These are phyloP conservation scores for Penicillium antarcticum DNA, from an alignment of 495 filamentous ascomycete species.

Conservation along the genomic window DNA sequence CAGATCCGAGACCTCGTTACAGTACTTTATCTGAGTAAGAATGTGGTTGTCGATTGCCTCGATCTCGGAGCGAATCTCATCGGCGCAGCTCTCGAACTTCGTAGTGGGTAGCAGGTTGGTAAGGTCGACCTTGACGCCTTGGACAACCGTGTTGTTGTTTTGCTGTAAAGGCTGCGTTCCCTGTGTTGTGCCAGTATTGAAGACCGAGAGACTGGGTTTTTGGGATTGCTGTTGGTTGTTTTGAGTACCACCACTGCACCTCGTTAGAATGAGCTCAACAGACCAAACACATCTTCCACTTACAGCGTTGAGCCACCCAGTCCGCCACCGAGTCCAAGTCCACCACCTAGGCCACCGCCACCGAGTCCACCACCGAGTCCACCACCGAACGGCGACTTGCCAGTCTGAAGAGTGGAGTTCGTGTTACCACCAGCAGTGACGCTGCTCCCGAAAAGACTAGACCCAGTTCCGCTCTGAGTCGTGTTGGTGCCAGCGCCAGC, in stretches of 20 bases:
- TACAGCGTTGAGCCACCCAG: background rate
- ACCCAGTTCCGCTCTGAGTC: constrained; percentile 23
- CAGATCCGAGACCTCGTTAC: constrained; percentile 41
- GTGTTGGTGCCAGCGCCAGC: constrained; percentile 34
- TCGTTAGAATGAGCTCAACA: constrained; percentile 13
- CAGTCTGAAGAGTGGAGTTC: too few relatives aligned
- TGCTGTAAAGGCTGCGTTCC: constrained; percentile 33
- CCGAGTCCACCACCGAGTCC: constrained; percentile 47
- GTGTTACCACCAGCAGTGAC: constrained; percentile 29
- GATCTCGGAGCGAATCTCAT: constrained; percentile 75
- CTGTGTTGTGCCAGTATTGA: constrained; percentile 26
- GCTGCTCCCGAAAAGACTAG: constrained; percentile 45
- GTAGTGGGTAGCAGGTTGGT: constrained; percentile 78
- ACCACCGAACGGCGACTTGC: constrained; percentile 13
- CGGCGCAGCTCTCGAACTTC: constrained; percentile 82
- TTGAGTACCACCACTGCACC: constrained; percentile 23
- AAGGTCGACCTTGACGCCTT: constrained; percentile 75
- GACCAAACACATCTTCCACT: background rate
- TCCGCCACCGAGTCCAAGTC: constrained; percentile 35
- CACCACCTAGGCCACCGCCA: constrained; percentile 28
- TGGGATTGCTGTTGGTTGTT: constrained; percentile 36
- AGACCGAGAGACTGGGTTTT: constrained; percentile 40
- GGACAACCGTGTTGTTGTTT: constrained; percentile 41
- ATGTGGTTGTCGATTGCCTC: constrained; percentile 71
- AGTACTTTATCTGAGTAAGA: constrained; percentile 61